Conservation (phyloP, 2,329 filamentous ascomycete species). For the Sporothrix pseudoabietina region DNA sequence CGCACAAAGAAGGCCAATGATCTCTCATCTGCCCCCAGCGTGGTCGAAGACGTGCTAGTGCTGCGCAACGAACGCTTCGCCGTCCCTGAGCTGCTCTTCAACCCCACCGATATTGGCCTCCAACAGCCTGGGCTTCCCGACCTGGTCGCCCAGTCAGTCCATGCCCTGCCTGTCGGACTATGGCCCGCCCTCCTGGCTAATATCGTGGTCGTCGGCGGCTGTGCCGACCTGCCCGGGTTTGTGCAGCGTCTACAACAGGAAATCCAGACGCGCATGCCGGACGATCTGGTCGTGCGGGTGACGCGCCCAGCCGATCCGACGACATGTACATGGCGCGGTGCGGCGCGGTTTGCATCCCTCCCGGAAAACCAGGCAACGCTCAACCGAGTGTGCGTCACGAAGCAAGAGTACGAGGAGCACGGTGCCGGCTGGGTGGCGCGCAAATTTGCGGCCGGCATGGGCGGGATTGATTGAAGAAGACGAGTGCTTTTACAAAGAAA, state of each 20-base stretch:
- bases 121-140: constrained; percentile 80
- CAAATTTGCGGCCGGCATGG: constrained; percentile 60
- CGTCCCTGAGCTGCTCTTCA: constrained; percentile 88
- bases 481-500: not conserved
- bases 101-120: constrained; percentile 77
- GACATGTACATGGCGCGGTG: constrained; percentile 81
- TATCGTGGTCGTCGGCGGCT: constrained; percentile 85
- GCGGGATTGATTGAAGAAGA: constrained; percentile 31
- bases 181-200: constrained; percentile 86
- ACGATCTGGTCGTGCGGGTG: constrained; percentile 77
- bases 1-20: constrained; percentile 37
- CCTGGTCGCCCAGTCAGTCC: constrained; percentile 77
- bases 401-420: constrained; percentile 86
- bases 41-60: constrained; percentile 77
- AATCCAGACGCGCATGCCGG: constrained; percentile 69
- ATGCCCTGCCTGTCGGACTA: constrained; percentile 73
- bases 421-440: constrained; percentile 74
- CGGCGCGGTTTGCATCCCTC: constrained; percentile 73
- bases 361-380: constrained; percentile 66
- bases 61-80: constrained; percentile 90
- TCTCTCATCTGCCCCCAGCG: constrained; percentile 48
- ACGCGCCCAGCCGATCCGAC: constrained; percentile 71
- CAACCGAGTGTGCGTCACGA: constrained; percentile 72
- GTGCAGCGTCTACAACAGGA: constrained; percentile 76
- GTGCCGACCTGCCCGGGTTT: constrained; percentile 77